Evolutionary conservation across 768 basidiomycete genomes (phyloP).

Genomic region (Boletus subcaerulescens): DNA sequence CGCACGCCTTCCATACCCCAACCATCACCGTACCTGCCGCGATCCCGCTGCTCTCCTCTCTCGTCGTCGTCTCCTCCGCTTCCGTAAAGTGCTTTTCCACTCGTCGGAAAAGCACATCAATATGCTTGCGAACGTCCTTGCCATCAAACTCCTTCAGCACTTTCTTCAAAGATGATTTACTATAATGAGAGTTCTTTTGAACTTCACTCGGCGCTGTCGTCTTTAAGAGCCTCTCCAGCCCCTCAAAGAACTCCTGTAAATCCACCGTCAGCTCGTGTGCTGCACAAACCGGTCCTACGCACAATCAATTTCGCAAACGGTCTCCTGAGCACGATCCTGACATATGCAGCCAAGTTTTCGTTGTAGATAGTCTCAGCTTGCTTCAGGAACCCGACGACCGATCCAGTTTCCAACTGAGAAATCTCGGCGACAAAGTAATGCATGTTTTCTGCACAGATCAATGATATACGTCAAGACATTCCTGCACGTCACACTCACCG

Average conservation of each 20-base stretch:
- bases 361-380: conserved; percentile 83
- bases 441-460: conserved; percentile 77
- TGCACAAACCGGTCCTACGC: conserved; percentile 26
- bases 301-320: conserved; percentile 88
- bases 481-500: conserved; percentile 50
- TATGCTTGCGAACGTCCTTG: conserved; percentile 87
- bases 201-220: conserved; percentile 78
- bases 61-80: conserved; percentile 62
- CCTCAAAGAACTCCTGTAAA: conserved; percentile 89
- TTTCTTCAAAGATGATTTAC: conserved; percentile 75
- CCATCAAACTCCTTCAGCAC: conserved; percentile 78
- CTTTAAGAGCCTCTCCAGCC: conserved; percentile 82
- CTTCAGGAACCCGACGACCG: conserved; percentile 60
- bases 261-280: conserved; percentile 4
- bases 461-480: background rate
- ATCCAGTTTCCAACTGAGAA: conserved; percentile 61
- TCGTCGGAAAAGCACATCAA: conserved; percentile 84
- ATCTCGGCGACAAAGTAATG: conserved; percentile 88
- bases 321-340: conserved; percentile 80
- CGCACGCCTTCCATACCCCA: conserved; percentile 89
- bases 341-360: conserved; percentile 83
- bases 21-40: conserved; percentile 65
- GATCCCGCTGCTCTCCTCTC: conserved; percentile 52
- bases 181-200: conserved; percentile 70
- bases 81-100: conserved; percentile 97